phyloP scores from a whole-genome alignment of 371 early-diverging fungal species.

The Mortierella sp. region DNA sequence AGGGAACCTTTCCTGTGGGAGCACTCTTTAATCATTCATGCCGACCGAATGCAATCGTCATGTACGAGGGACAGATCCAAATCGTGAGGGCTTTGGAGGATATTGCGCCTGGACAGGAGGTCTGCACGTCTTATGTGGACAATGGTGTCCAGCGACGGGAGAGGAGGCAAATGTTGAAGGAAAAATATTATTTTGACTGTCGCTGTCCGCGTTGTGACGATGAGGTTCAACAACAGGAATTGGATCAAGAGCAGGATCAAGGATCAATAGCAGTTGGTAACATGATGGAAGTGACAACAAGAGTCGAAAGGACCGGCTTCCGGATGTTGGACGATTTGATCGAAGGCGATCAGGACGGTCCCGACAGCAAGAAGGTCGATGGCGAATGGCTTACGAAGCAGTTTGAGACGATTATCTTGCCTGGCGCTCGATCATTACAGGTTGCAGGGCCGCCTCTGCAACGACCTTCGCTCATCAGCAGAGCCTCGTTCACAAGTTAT shows the following conservation, averaged over 20 bases:
- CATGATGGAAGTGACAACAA: no score
- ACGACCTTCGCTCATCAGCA: constrained; percentile 20
- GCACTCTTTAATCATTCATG: constrained; percentile 92
- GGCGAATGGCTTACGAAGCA: constrained; percentile 54
- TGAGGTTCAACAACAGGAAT: constrained; percentile 4
- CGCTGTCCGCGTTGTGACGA: constrained; percentile 73
- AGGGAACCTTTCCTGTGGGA: constrained; percentile 82
- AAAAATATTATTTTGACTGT: constrained; percentile 84
- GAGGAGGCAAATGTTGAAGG: constrained; percentile 64
- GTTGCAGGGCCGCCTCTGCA: constrained; percentile 25
- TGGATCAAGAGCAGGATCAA: background rate
- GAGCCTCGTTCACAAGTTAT: constrained; percentile 34
- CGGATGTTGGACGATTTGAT: constrained; percentile 42
- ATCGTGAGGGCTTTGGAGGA: constrained; percentile 72
- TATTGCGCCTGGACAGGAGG: constrained; percentile 74
- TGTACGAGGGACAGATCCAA: constrained; percentile 65
- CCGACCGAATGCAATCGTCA: constrained; percentile 79
- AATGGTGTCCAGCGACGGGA: constrained; percentile 67
- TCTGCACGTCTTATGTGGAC: constrained; percentile 85
- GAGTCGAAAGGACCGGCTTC: constrained; percentile 12
- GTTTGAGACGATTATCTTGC: constrained; percentile 40
- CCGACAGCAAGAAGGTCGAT: constrained; percentile 32
- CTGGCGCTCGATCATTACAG: constrained; percentile 31
- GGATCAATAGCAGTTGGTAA: no score
- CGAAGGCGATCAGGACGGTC: constrained; percentile 37